A percentile compares a stretch with the other conserved stretches of the same genome.
Evolutionary conservation across 345 rosid genomes (phyloP).

Genomic region (Odontarrhena argentea): DNA sequence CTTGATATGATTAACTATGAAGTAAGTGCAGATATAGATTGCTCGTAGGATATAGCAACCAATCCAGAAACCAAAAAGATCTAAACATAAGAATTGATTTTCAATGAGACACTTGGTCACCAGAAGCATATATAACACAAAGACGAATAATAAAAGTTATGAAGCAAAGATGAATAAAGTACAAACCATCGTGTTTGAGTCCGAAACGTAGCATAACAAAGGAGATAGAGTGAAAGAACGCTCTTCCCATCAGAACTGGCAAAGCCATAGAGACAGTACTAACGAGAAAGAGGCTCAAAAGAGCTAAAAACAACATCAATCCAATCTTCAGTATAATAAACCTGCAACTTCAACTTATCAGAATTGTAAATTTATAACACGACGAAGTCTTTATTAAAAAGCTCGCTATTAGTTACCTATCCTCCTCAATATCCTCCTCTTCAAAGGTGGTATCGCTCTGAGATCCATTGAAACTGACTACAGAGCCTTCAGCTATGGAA

Average conservation of each 20-base stretch:
- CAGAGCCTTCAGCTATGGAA: conserved; percentile 19
- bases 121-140: neutral
- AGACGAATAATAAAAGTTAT: neutral
- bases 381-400: neutral
- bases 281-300: conserved; percentile 22
- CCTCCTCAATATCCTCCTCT: conserved; percentile 9
- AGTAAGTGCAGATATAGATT: neutral
- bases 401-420: conserved; percentile 9
- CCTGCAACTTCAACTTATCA: conserved; percentile 10
- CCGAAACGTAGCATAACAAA: neutral
- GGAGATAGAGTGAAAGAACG: conserved; percentile 10
- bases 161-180: conserved; percentile 15
- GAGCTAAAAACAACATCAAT: conserved; percentile 17
- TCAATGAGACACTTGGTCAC: neutral
- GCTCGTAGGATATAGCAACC: conserved; percentile 22
- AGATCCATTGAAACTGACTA: conserved; percentile 2
- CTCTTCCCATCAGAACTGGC: conserved; percentile 26
- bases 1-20: conserved; percentile 14
- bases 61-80: conserved; percentile 16
- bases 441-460: neutral
- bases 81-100: conserved; percentile 5
- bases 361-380: neutral
- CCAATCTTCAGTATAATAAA: conserved; percentile 13
- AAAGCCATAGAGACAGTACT: conserved; percentile 21
- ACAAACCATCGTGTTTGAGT: conserved; percentile 19